Percentiles rank a stretch among this genome's conserved stretches.
Conservation (phyloP, 331 rosid species). For the Prunus yedoensis region DNA sequence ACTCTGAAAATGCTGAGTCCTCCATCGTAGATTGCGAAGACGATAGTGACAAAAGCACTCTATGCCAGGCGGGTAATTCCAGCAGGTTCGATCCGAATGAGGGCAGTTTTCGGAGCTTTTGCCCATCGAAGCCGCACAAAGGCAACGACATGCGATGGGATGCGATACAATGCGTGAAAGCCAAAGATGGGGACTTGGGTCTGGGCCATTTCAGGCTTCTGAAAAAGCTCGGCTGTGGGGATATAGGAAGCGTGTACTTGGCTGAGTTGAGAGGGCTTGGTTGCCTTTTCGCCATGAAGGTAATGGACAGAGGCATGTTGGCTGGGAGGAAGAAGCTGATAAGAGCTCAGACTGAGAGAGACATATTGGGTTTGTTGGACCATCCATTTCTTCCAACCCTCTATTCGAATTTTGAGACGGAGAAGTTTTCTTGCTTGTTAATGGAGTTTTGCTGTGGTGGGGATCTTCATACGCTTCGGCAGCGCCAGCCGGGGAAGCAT, state of each 20-base stretch:
- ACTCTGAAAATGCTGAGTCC: constrained; percentile 16
- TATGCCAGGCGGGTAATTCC: constrained; percentile 16
- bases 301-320: constrained; percentile 54
- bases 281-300: constrained; percentile 56
- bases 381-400: constrained; percentile 66
- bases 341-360: constrained; percentile 58
- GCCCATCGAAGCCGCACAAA: constrained; percentile 56
- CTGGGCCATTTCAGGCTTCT: constrained; percentile 50
- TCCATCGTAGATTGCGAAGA: constrained; percentile 10
- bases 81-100: constrained; percentile 27
- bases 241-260: constrained; percentile 58
- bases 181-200: constrained; percentile 41
- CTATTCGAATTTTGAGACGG: constrained; percentile 58
- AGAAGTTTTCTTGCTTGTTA: constrained; percentile 57
- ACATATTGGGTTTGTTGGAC: constrained; percentile 47
- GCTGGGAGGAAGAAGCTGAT: constrained; percentile 49
- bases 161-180: constrained; percentile 41
- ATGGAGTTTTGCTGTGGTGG: constrained; percentile 72
- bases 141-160: constrained; percentile 58
- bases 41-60: neutral
- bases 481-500: constrained; percentile 53
- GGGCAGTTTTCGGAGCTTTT: constrained; percentile 25
- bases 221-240: constrained; percentile 66
- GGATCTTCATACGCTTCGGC: constrained; percentile 56
- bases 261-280: constrained; percentile 50